phyloP scores from a whole-genome alignment of 2,329 filamentous ascomycete genomes.

The Trichoderma sp. region DNA sequence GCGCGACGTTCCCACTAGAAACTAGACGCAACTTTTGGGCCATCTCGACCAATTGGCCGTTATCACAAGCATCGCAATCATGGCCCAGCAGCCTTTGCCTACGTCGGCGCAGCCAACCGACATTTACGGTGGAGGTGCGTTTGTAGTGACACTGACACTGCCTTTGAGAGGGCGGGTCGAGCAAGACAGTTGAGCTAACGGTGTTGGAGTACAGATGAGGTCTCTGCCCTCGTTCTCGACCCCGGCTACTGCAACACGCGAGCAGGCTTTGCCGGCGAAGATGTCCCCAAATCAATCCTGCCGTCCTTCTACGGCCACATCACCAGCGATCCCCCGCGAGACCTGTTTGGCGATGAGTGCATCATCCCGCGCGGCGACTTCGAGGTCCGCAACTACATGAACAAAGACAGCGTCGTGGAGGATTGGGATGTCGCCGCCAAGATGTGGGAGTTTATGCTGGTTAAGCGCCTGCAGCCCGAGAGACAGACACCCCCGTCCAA shows the following conservation, averaged over 20 bases:
- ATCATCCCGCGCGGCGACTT: constrained; percentile 73
- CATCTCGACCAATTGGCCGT: constrained; percentile 28
- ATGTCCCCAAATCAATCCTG: constrained; percentile 89
- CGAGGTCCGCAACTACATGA: constrained; percentile 90
- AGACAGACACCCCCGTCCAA: constrained; percentile 66
- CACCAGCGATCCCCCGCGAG: constrained; percentile 44
- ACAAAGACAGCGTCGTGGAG: constrained; percentile 82
- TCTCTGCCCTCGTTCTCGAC: constrained; percentile 94
- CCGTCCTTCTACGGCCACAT: constrained; percentile 81
- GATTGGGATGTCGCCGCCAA: constrained; percentile 92
- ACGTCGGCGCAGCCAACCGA: constrained; percentile 59
- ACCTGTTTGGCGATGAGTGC: constrained; percentile 86
- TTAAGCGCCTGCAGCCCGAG: constrained; percentile 78
- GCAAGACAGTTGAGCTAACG: constrained; percentile 23
- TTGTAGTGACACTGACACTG: constrained; percentile 9
- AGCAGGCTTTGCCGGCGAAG: constrained; percentile 96
- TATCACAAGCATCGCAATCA: constrained; percentile 29
- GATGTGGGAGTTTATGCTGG: constrained; percentile 90
- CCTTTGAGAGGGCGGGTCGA: constrained; percentile 25
- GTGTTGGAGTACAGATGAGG: constrained; percentile 67
- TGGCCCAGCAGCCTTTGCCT: constrained; percentile 56
- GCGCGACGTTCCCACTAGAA: constrained; percentile 27
- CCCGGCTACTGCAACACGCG: constrained; percentile 88
- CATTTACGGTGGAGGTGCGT: constrained; percentile 60
- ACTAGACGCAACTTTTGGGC: background rate